Percentiles rank a stretch among this genome's conserved stretches.
phyloP scores from a whole-genome alignment of 805 yeast genomes.

The Lachancea sp. region DNA sequence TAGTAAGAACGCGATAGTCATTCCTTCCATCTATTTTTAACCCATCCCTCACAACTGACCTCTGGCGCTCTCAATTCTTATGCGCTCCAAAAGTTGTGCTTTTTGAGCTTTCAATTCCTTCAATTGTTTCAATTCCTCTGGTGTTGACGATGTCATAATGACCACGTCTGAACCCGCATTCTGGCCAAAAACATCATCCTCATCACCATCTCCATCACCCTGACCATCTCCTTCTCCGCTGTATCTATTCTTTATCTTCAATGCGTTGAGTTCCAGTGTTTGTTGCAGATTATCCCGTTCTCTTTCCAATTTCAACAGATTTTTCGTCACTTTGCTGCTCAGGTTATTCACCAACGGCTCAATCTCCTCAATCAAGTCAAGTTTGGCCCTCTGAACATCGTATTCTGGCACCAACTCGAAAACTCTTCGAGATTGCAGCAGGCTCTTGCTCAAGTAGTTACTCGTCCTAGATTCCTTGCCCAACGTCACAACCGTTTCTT shows the following conservation, averaged over 20 bases:
- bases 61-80: too few relatives aligned
- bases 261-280: conserved; percentile 25
- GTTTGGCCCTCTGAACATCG: conserved; percentile 30
- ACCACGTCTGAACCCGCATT: conserved; percentile 24
- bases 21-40: neutral
- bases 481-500: conserved; percentile 18
- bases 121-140: conserved; percentile 28
- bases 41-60: too few relatives aligned
- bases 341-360: conserved; percentile 27
- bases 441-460: conserved; percentile 18
- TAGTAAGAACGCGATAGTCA: too few relatives aligned
- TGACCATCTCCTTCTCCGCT: conserved; percentile 1
- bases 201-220: neutral
- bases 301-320: conserved; percentile 21
- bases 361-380: conserved; percentile 29
- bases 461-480: conserved; percentile 17
- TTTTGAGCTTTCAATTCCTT: conserved; percentile 22
- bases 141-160: conserved; percentile 28
- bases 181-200: conserved; percentile 6
- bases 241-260: conserved; percentile 19
- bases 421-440: conserved; percentile 25
- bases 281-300: conserved; percentile 27
- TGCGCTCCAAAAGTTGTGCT: conserved; percentile 14
- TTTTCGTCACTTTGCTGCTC: conserved; percentile 23
- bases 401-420: conserved; percentile 30